Base-by-base conservation (phyloP, 2,329 filamentous ascomycete species). In the Daldinia eschscholtzii region DNA sequence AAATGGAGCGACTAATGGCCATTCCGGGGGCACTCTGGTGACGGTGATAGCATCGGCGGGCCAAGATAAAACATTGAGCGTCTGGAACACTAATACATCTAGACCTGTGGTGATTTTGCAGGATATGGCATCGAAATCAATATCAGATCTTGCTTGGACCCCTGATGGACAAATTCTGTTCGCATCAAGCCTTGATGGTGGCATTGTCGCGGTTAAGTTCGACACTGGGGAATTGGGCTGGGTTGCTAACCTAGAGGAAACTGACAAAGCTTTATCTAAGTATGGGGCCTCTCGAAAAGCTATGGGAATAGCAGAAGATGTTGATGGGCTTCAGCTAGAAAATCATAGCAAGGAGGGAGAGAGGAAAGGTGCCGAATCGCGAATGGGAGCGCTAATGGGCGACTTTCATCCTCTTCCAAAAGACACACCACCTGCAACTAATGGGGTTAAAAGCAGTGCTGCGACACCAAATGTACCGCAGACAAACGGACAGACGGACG, bases 371-470 rank as follows among this genome's bases (percentile, higher is more conserved):
- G 94, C 95, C 0, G 93, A 99, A 81, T 96, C 94, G 1, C 89
- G 95, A 72, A 99, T 99, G 96, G 96, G 96, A 12, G 95, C 95
- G n/a, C 82, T 99, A 41, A 99, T 99, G 96, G 95, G 95, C 5
- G 94, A 97, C 76, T 87, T 87, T 18, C 86, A 86, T 59, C 83
- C 86, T 2, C 80, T 86, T 3, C 83, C 85, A 3, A 88, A 88
- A 44, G 82, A 84, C 57, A 79, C 81, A 7, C 79, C 81, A 4
- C 79, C 83, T 60, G 82, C 78, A n/a, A 81, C 82, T 28, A 88
- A 87, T 61, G 86, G 86, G 0, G 82, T 78, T 79, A 93, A 85
- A 70, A 78, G 74, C 2, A 76, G 76, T 60, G 70, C 76, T 12
- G 73, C 78, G 6, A 78, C 80, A 1, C 75, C 80, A 3, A 85